These are phyloP conservation scores for Hylodesmum podocarpum DNA, from an alignment of 306 rosid species.

Conservation along the genomic window DNA sequence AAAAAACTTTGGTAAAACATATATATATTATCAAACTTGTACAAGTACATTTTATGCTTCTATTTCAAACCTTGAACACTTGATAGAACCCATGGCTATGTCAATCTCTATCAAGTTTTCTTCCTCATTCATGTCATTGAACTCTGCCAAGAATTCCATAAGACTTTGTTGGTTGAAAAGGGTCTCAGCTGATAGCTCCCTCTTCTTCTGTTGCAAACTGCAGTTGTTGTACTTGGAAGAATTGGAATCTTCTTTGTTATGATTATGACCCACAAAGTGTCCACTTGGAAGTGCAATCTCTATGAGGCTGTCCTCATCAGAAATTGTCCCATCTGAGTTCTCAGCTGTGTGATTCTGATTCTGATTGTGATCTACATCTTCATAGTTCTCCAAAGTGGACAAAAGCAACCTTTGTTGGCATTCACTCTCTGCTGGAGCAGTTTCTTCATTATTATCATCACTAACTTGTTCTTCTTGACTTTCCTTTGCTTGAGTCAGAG, in stretches of 20 bases:
- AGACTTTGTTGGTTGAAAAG: constrained; percentile 45
- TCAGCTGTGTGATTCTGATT: constrained; percentile 40
- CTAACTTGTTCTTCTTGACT: constrained; percentile 20
- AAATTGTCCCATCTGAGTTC: constrained; percentile 78
- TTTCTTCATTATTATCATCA: constrained; percentile 9
- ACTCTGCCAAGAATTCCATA: constrained; percentile 74
- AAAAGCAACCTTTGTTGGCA: constrained; percentile 29
- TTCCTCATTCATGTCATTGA: constrained; percentile 77
- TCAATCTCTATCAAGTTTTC: constrained; percentile 94
- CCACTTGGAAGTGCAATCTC: constrained; percentile 84
- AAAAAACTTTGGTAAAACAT: constrained; percentile 29
- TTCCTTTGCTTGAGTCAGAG: constrained; percentile 22
- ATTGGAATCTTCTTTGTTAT: constrained; percentile 23
- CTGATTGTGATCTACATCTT: constrained; percentile 59
- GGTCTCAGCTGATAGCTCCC: constrained; percentile 39
- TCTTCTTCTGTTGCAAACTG: constrained; percentile 42
- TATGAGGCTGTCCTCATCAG: constrained; percentile 94
- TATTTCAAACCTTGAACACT: constrained; percentile 92
- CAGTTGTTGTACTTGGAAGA: constrained; percentile 23
- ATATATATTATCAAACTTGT: not conserved
- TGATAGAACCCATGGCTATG: constrained; percentile 92
- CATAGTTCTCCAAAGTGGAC: constrained; percentile 59
- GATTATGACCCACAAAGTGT: constrained; percentile 47
- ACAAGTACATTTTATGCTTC: constrained; percentile 39
- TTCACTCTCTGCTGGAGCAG: constrained; percentile 43